These are phyloP conservation scores for Phytopythium oedochilum DNA, from an alignment of 352 stramenopile species.

Conservation along the genomic window DNA sequence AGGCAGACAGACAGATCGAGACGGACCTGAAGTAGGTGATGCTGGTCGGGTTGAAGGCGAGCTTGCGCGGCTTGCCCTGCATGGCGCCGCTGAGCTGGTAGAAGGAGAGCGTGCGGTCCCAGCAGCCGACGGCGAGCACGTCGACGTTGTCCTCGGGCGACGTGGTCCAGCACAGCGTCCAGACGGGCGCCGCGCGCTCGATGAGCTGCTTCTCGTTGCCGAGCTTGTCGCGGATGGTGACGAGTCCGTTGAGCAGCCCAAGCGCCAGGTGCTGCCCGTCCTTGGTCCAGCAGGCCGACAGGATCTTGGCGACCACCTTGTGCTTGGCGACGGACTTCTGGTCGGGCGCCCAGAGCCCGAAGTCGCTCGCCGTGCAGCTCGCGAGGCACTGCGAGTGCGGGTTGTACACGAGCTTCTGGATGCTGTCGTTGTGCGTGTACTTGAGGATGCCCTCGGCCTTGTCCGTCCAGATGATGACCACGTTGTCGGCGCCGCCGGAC, in stretches of 20 bases:
- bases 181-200: conserved; percentile 80
- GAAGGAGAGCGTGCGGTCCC: conserved; percentile 92
- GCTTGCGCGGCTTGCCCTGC: conserved; percentile 82
- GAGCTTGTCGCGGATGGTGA: conserved; percentile 90
- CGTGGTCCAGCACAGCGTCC: conserved; percentile 85
- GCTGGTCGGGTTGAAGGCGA: conserved; percentile 91
- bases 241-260: conserved; percentile 88
- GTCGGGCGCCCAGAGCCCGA: conserved; percentile 92
- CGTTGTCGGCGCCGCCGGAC: conserved; percentile 91
- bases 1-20: neutral
- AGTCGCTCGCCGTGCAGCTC: conserved; percentile 92
- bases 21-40: conserved; percentile 82
- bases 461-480: conserved; percentile 96
- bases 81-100: conserved; percentile 86
- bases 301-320: conserved; percentile 92
- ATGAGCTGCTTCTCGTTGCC: conserved; percentile 91
- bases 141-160: conserved; percentile 77
- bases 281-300: conserved; percentile 89
- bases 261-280: conserved; percentile 91
- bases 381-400: conserved; percentile 89
- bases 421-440: conserved; percentile 94
- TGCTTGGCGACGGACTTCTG: conserved; percentile 94
- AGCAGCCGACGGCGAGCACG: conserved; percentile 90
- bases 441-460: conserved; percentile 94
- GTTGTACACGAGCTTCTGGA: conserved; percentile 92